Percentiles rank a stretch among this genome's conserved stretches.
phyloP scores from a whole-genome alignment of 2,329 filamentous ascomycete species.

The Fusarium sambucinum region DNA sequence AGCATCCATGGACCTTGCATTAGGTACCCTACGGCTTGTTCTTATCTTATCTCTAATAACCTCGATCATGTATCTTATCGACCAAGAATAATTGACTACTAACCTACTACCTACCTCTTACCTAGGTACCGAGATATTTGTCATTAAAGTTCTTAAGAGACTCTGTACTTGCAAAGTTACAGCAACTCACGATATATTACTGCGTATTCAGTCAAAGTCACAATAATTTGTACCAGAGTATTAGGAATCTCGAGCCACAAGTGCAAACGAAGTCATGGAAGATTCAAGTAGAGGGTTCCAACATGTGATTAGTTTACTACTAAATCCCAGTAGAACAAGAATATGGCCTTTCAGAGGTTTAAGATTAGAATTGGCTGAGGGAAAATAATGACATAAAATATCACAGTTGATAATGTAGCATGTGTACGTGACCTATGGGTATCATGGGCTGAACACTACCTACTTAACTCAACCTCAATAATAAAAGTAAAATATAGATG shows the following conservation, averaged over 20 bases:
- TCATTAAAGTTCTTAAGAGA: too few species aligned
- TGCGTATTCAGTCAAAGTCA: background rate
- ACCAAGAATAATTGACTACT: background rate
- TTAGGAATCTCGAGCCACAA: background rate
- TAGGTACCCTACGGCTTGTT: background rate
- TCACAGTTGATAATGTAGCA: background rate
- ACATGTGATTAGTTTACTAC: background rate
- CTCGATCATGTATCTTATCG: background rate
- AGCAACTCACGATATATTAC: background rate
- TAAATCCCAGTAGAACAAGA: background rate
- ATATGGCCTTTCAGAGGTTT: background rate
- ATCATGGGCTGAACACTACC: background rate
- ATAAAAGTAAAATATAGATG: too few species aligned
- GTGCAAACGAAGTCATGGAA: background rate
- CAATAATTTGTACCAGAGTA: background rate
- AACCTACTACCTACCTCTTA: too few species aligned
- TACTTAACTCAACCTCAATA: background rate
- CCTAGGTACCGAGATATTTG: too few species aligned
- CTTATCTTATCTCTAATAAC: conserved; percentile 18
- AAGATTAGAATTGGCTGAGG: background rate
- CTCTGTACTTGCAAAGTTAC: background rate
- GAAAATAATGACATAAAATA: background rate
- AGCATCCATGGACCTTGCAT: conserved; percentile 5
- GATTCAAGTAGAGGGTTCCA: background rate
- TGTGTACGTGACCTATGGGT: background rate